phyloP scores from a whole-genome alignment of 352 stramenopile genomes.

The Phytophthora citricola region DNA sequence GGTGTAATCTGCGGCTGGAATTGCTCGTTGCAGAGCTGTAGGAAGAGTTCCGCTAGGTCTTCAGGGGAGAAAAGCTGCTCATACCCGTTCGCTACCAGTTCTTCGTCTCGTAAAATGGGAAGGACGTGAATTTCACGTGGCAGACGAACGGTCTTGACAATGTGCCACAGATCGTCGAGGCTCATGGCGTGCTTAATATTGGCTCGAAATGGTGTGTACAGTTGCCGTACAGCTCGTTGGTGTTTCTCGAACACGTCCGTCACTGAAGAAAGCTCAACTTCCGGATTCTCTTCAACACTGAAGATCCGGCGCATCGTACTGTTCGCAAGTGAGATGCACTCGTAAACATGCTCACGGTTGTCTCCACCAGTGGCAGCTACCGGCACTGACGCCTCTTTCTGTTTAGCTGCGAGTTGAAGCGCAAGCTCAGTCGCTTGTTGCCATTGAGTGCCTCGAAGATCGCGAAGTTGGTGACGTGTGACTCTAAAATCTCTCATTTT shows the following conservation, averaged over 20 bases:
- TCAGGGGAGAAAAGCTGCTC: slow-evolving; percentile 70
- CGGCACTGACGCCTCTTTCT: neutral
- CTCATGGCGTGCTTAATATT: slow-evolving; percentile 55
- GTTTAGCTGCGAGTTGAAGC: slow-evolving; percentile 36
- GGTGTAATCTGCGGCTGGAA: slow-evolving; percentile 61
- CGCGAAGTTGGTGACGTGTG: slow-evolving; percentile 36
- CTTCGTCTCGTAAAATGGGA: slow-evolving; percentile 60
- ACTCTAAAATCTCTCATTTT: slow-evolving; percentile 47
- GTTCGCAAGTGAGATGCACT: slow-evolving; percentile 70
- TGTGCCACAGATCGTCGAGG: slow-evolving; percentile 74
- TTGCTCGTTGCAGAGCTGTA: slow-evolving; percentile 83
- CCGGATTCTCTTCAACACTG: slow-evolving; percentile 59
- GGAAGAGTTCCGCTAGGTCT: slow-evolving; percentile 66
- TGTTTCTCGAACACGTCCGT: slow-evolving; percentile 56
- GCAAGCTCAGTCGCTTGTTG: slow-evolving; percentile 55
- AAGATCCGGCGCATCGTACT: slow-evolving; percentile 61
- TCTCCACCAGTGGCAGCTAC: slow-evolving; percentile 18
- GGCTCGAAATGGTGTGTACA: slow-evolving; percentile 59
- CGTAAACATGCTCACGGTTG: slow-evolving; percentile 56
- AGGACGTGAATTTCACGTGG: slow-evolving; percentile 67
- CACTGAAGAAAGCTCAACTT: slow-evolving; percentile 54
- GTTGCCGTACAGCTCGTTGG: slow-evolving; percentile 54
- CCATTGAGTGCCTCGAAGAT: slow-evolving; percentile 60
- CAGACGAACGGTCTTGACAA: slow-evolving; percentile 68
- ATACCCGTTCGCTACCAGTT: slow-evolving; percentile 44